Evolutionary conservation across 2,329 filamentous ascomycete genomes (phyloP), one percentile per base, ranked within the genome.

Genomic region (Colletotrichum musae): DNA sequence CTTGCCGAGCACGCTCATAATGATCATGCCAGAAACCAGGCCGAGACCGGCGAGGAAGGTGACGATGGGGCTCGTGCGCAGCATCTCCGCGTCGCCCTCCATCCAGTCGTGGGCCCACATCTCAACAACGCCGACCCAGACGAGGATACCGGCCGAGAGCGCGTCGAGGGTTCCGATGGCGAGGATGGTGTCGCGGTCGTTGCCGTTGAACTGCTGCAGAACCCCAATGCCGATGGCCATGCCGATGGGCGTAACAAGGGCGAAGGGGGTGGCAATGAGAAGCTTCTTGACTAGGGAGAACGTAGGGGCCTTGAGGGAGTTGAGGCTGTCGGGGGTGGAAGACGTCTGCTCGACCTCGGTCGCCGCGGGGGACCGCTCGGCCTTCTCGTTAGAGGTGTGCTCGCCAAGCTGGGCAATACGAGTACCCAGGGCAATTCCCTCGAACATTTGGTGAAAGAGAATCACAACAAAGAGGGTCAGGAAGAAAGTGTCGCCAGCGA

Each of bases 191-290:
- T 85, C 84, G 3, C 84, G 86, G 73, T 93, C 87, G 73, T 93
- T 94, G 4, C 92, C 92, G 74, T 95, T 94, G 80, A 94, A 94
- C 9, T 84, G 77, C 45, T 90, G 80, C 32, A 94, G 80, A 4
- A 93, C 91, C 3, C 91, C 92, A 41, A 94, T 90, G 1, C 93
- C 93, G 69, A 95, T 94, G 0, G 90, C 92, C 92, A 95, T 95
- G 12, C 93, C 93, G 36, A 94, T 82, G 0, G 93, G 93, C 0
- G 93, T 95, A 63, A 93, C 89, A 28, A 94, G 81, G 0, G 91
- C 87, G 74, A 94, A 95, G 0, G 86, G 84, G 1, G 79, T 72
- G 0, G 87, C 92, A 81, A 95, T 89, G 13, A 88, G 70, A 3
- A 90, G 79, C 76, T 94, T 92, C 70, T 84, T 83, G 68, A 73